phyloP scores from a whole-genome alignment of 305 asterid genomes.

The Fraxinus latifolia region DNA sequence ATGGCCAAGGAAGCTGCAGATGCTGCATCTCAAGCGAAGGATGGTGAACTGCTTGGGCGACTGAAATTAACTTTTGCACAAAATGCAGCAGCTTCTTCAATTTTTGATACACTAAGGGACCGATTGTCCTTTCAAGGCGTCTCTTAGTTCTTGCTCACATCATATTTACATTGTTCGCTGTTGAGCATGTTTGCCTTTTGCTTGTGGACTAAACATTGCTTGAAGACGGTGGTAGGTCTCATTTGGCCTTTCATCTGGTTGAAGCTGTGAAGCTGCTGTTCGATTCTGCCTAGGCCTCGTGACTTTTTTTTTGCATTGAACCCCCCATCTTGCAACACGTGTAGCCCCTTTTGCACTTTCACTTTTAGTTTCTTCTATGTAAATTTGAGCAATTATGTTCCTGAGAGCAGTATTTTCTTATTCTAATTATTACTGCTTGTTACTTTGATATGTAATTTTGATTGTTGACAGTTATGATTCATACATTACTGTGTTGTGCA shows the following conservation, averaged over 20 bases:
- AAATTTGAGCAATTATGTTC: neutral
- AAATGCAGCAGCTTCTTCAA: slow-evolving; percentile 71
- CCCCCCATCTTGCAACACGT: neutral
- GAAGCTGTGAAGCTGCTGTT: neutral
- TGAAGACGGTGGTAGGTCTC: neutral
- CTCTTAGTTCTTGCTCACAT: slow-evolving; percentile 35
- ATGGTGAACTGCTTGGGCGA: slow-evolving; percentile 81
- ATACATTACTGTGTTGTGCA: neutral
- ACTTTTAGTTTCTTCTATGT: neutral
- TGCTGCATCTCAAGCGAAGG: slow-evolving; percentile 89
- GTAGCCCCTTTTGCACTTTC: neutral
- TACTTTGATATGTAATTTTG: neutral
- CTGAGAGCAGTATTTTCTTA: neutral
- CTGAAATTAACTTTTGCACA: slow-evolving; percentile 63
- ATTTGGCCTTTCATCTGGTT: neutral
- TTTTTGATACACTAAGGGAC: slow-evolving; percentile 76
- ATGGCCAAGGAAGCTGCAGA: slow-evolving; percentile 98
- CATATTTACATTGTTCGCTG: neutral
- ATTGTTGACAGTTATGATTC: neutral
- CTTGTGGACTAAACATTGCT: neutral
- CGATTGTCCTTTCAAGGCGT: slow-evolving; percentile 75
- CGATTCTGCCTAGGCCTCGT: neutral
- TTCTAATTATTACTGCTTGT: neutral
- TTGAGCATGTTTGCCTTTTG: neutral
- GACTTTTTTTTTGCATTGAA: neutral